Evolutionary conservation across 2,329 filamentous ascomycete species (phyloP), one percentile per base, ranked within the genome.

Genomic region (Aspergillus sp.): DNA sequence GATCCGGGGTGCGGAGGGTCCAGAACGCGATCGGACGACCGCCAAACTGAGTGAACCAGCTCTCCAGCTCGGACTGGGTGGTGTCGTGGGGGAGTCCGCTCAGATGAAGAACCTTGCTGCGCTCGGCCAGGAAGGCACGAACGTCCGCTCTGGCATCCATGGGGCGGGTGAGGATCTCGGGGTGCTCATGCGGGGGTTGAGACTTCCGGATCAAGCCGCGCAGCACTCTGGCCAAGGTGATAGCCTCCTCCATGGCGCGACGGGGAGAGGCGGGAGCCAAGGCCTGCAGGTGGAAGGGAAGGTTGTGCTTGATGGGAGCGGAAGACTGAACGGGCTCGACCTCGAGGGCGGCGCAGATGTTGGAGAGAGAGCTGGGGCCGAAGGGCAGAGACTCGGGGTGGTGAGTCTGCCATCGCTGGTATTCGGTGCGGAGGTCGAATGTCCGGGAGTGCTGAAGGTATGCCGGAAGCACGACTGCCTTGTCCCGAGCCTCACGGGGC

Each of bases 11-110:
- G 64, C 94, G 91, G 54, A 99, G 85, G 17, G 95, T 99, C 95
- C 95, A 99, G 81, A 99, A 99, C 19, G 95, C 95, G 80, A 99
- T 99, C 30, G 95, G 95, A 47, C 95, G 91, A 53, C 95, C 95
- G 65, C 95, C 95, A 74, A 97, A 99, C 78, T 99, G 95, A 30
- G 95, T 99, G 76, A 98, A 99, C 95, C 95, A 99, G 80, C 93
- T 97, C 81, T 99, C 95, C 23, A 99, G 85, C 81, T 99, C 95
- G 3, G 94, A 98, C 80, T 99, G 95, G 1, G 95, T 99, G 38
- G 95, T 99, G 72, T 99, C 95, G 76, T 99, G 95, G 48, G 95
- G 95, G 55, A 99, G 85, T 52, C 95, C 95, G 71, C 93, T 97
- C 89, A 99, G 94, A 79, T 99, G 95, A 58, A 99, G 86, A 41